Conservation (phyloP, 1,139 yeast genomes). For the Meyerozyma elateridarum region DNA sequence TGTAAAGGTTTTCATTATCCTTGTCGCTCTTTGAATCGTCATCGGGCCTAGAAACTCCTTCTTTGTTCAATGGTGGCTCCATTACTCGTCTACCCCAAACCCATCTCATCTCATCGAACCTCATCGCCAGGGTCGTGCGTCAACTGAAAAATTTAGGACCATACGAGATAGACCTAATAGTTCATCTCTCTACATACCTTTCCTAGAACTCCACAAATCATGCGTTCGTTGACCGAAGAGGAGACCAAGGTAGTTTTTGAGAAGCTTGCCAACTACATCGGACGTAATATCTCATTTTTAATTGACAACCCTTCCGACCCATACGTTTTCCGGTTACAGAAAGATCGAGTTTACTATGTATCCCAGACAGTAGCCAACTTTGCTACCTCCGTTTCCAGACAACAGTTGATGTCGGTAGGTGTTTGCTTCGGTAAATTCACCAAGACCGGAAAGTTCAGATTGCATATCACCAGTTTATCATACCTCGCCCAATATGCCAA, state of each 20-base stretch:
- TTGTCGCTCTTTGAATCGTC: constrained; percentile 10
- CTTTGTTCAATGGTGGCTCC: background rate
- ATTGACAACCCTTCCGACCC: constrained; percentile 88
- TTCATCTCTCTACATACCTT: background rate
- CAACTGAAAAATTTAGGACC: constrained; percentile 4
- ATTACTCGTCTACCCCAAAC: background rate
- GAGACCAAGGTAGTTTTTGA: constrained; percentile 96
- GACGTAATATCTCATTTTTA: constrained; percentile 83
- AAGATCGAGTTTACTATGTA: constrained; percentile 93
- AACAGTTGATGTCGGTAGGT: constrained; percentile 87
- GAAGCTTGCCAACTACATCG: constrained; percentile 92
- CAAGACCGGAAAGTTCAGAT: constrained; percentile 91
- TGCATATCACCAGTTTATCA: constrained; percentile 88
- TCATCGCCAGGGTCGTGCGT: constrained; percentile 4
- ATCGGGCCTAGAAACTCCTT: background rate
- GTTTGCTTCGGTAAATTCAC: constrained; percentile 95
- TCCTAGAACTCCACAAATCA: constrained; percentile 17
- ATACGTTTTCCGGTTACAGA: constrained; percentile 91
- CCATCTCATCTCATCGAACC: constrained; percentile 4
- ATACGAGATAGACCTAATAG: too few species aligned
- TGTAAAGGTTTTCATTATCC: constrained; percentile 27
- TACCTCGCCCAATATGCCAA: constrained; percentile 83
- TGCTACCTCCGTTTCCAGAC: constrained; percentile 88
- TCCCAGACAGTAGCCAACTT: constrained; percentile 75
- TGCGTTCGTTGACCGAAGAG: constrained; percentile 96